Percentiles rank a stretch among this genome's conserved stretches.
Evolutionary conservation across 441 rosid species (phyloP).

Genomic region (Melastoma candidum): DNA sequence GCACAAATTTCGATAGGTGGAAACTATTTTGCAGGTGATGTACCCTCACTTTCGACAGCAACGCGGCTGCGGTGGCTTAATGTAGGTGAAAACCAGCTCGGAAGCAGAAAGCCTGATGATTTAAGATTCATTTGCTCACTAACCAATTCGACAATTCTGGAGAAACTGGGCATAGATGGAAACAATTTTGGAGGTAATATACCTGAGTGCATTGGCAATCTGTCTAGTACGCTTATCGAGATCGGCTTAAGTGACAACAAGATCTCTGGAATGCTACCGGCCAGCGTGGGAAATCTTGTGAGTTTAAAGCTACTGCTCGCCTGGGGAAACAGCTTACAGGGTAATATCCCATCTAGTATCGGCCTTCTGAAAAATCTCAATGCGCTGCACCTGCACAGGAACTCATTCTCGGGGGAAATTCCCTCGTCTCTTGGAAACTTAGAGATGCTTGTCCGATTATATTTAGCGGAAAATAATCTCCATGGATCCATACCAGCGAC

Average conservation of each 20-base stretch:
- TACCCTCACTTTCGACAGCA: conserved; percentile 5
- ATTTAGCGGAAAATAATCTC: conserved; percentile 2
- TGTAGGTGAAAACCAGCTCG: conserved; percentile 7
- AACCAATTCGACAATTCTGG: conserved; percentile 10
- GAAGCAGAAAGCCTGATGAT: conserved; percentile 12
- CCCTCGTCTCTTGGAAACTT: conserved; percentile 15
- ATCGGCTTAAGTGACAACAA: neutral
- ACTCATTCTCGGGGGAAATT: conserved; percentile 6
- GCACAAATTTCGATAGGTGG: neutral
- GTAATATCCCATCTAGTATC: conserved; percentile 4
- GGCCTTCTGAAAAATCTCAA: conserved; percentile 4
- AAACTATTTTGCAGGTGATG: conserved; percentile 10
- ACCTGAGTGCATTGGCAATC: conserved; percentile 16
- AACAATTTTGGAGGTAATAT: conserved; percentile 19
- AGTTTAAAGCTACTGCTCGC: neutral
- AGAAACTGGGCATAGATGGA: fast-evolving
- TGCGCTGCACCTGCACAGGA: neutral
- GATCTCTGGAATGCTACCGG: conserved; percentile 12
- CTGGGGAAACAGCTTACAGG: conserved; percentile 4
- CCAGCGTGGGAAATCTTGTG: conserved; percentile 8
- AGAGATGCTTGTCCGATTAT: neutral
- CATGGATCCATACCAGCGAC: conserved; percentile 12
- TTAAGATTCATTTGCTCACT: conserved; percentile 18
- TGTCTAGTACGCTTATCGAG: neutral
- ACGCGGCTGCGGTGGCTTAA: neutral